Evolutionary conservation across 305 asterid species (phyloP).

Genomic region (Ajuga reptans): DNA sequence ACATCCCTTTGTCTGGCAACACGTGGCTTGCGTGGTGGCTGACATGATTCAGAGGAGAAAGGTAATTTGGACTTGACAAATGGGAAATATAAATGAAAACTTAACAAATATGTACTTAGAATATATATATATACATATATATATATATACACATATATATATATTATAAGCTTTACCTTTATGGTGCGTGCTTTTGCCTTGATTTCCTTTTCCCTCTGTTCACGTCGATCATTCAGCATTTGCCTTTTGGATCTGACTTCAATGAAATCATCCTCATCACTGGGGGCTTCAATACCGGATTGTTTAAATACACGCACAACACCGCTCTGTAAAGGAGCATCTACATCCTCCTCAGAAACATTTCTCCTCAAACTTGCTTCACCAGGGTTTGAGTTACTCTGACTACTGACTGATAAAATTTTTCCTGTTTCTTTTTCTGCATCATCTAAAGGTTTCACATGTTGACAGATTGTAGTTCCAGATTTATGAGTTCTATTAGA

Average conservation of each 20-base stretch:
- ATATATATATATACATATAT: not conserved
- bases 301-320: slow-evolving; percentile 84
- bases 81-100: not conserved
- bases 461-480: slow-evolving; percentile 34
- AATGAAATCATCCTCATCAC: slow-evolving; percentile 95
- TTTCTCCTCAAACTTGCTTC: slow-evolving; percentile 52
- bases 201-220: slow-evolving; percentile 84
- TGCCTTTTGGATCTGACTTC: slow-evolving; percentile 92
- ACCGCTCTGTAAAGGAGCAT: slow-evolving; percentile 94
- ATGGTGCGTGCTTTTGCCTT: slow-evolving; percentile 58
- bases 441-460: slow-evolving; percentile 37
- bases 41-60: slow-evolving; percentile 20
- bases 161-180: slow-evolving; percentile 44
- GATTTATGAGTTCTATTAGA: slow-evolving; percentile 48
- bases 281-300: slow-evolving; percentile 89
- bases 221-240: slow-evolving; percentile 90
- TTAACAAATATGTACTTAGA: slow-evolving; percentile 1
- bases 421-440: slow-evolving; percentile 35
- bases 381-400: slow-evolving; percentile 28
- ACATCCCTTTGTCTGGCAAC: slow-evolving; percentile 36
- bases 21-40: slow-evolving; percentile 54
- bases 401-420: slow-evolving; percentile 28
- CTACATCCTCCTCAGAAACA: slow-evolving; percentile 70
- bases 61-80: not conserved
- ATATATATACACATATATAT: not conserved